Conservation (phyloP, 2,329 filamentous ascomycete genomes). For the Coniochaeta pulveracea region DNA sequence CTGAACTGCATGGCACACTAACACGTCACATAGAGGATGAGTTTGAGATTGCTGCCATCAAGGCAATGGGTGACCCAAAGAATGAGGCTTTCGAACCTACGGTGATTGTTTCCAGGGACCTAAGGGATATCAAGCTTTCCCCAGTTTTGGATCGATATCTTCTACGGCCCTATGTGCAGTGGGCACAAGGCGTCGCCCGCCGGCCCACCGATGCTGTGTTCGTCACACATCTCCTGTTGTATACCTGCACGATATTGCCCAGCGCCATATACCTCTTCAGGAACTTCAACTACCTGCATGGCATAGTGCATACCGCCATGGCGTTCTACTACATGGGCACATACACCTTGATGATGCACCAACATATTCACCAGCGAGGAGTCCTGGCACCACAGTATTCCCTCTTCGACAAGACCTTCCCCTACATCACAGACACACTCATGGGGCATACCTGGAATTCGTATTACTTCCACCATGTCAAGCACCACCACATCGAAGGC, state of each 20-base stretch:
- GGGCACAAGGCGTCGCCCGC: constrained; percentile 47
- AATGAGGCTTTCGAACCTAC: constrained; percentile 31
- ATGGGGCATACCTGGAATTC: constrained; percentile 81
- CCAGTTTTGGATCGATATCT: constrained; percentile 23
- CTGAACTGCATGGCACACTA: no score
- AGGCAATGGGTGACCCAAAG: constrained; percentile 27
- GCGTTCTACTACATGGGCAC: constrained; percentile 58
- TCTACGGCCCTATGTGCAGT: constrained; percentile 46
- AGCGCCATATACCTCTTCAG: constrained; percentile 55
- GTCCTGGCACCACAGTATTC: constrained; percentile 45
- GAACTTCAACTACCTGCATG: constrained; percentile 58
- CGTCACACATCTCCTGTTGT: constrained; percentile 64
- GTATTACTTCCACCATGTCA: constrained; percentile 78
- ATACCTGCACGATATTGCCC: constrained; percentile 57
- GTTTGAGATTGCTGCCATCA: constrained; percentile 19
- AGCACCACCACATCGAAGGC: constrained; percentile 71
- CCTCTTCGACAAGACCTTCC: constrained; percentile 53
- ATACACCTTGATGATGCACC: constrained; percentile 75
- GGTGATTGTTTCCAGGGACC: constrained; percentile 30
- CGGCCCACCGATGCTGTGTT: constrained; percentile 65
- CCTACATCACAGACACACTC: constrained; percentile 63
- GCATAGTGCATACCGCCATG: constrained; percentile 51
- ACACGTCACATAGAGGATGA: no score
- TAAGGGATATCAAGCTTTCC: constrained; percentile 28
- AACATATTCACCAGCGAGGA: constrained; percentile 71